Conservation (phyloP, 1,284 basidiomycete genomes). For the Malassezia nana region DNA sequence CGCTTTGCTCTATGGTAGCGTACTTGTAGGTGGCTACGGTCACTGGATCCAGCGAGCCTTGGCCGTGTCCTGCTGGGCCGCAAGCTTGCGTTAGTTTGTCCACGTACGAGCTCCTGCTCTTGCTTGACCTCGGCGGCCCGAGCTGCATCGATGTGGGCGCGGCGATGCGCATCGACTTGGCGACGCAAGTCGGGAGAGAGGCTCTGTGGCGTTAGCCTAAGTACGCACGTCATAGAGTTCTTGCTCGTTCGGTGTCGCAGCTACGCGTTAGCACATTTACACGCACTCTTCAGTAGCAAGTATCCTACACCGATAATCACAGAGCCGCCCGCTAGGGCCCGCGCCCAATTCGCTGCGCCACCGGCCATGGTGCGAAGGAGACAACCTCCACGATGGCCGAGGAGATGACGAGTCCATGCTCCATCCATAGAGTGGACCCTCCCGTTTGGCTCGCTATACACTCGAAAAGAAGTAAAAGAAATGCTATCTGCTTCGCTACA, state of each 20-base stretch:
- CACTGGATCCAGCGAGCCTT: conserved; percentile 8
- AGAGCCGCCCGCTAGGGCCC: conserved; percentile 6
- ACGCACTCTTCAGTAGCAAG: conserved; percentile 11
- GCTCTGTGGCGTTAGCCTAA: background rate
- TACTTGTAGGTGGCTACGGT: background rate
- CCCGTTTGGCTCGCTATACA: background rate
- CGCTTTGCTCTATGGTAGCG: background rate
- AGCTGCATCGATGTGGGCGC: background rate
- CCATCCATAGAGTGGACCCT: background rate
- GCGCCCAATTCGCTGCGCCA: conserved; percentile 13
- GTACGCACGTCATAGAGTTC: conserved; percentile 15
- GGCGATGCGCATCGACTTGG: conserved; percentile 9
- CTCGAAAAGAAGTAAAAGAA: no score
- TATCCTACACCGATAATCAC: conserved; percentile 10
- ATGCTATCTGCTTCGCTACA: no score
- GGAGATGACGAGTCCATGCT: background rate
- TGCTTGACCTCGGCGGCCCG: background rate
- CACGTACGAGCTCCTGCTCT: conserved; percentile 7
- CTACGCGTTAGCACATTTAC: background rate
- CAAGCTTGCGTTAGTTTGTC: conserved; percentile 8
- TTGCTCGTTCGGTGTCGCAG: conserved; percentile 6
- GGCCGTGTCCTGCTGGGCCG: conserved; percentile 11
- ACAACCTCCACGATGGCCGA: conserved; percentile 11
- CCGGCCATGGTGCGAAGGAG: conserved; percentile 8
- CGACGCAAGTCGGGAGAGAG: conserved; percentile 15